Base-by-base conservation (phyloP, 805 yeast species). In the Candida odintsovae region DNA sequence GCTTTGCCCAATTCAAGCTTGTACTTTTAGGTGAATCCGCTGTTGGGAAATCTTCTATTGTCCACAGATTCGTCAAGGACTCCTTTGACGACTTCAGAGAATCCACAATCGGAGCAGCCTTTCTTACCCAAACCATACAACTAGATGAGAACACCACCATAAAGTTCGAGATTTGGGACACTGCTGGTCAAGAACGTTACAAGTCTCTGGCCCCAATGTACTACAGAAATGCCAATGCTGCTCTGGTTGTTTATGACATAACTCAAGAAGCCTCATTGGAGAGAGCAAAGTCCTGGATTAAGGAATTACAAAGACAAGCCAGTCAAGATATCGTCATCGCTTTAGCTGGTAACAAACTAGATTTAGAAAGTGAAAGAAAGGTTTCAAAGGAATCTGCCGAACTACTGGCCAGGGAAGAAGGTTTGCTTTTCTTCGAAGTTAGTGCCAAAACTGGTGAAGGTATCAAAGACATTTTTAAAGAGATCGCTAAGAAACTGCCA, bases 41-140 rank as follows among this genome's bases (percentile, higher is more conserved):
- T 2, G 95, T 86, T 19, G 95, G 95, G 21, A 86, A 87, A 86
- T 41, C 84, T 7, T 89, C 97, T 1, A 74, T 92, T 10, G 90
- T 89, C 1, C 86, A 86, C 53, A 70, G 97, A 44, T 89, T 90
- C 57, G 90, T 79, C 22, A 77, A 77, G 51, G 76, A 81, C 56
- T 67, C 80, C 0, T 94, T 92, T 62, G 94, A 88, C 54, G 83
- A 79, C 26, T 78, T 79, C 53, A 78, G 92, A 49, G 88, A 95
- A 55, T 86, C 95, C 38, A 94, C 99, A 2, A 94, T 94, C 46
- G 99, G 99, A n/a, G 99, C 99, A 4, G 99, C 98, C 0, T 94
- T 92, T 65, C 76, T 94, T 36, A 88, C 97, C 16, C 95, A 90
- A 62, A 81, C 85, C 11, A 71, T 86, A 12, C 70, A 71, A 11